Evolutionary conservation across 805 yeast species (phyloP).

Genomic region (Starmerella asiatica): DNA sequence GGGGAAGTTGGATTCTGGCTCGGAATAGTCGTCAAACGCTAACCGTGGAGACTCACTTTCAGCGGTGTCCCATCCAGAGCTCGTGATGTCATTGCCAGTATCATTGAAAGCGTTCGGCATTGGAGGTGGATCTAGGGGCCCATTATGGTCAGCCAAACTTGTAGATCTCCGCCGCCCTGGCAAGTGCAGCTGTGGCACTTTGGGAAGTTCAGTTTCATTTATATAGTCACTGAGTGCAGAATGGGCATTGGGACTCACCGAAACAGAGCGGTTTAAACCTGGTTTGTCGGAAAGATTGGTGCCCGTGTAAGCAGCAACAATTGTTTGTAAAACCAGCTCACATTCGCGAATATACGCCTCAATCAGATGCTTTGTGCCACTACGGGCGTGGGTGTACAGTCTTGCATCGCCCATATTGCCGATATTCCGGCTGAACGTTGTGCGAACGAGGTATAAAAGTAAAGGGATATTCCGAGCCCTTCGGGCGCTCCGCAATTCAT

Average conservation of each 20-base stretch:
- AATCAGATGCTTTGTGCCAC: slow-evolving; percentile 73
- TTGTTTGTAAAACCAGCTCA: slow-evolving; percentile 33
- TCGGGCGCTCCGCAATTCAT: slow-evolving; percentile 49
- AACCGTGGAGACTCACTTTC: not conserved
- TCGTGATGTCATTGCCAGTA: not conserved
- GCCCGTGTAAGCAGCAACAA: slow-evolving; percentile 17
- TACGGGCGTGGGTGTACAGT: slow-evolving; percentile 61
- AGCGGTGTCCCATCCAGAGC: not conserved
- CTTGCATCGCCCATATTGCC: slow-evolving; percentile 78
- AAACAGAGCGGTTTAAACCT: not conserved
- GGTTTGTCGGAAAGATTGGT: not conserved
- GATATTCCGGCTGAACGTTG: slow-evolving; percentile 70
- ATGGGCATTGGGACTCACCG: too few species aligned
- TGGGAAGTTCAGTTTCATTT: not conserved
- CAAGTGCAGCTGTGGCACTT: not conserved
- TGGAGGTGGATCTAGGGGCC: not conserved
- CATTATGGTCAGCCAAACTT: not conserved
- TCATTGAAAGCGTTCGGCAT: too few species aligned
- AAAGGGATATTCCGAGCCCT: slow-evolving; percentile 41
- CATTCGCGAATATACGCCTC: slow-evolving; percentile 79
- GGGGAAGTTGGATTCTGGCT: not conserved
- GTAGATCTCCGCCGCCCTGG: too few species aligned
- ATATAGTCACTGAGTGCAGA: too few species aligned
- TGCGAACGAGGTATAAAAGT: slow-evolving; percentile 61
- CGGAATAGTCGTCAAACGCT: not conserved